phyloP scores from a whole-genome alignment of 768 basidiomycete genomes.

The Leucocoprinus sp. region DNA sequence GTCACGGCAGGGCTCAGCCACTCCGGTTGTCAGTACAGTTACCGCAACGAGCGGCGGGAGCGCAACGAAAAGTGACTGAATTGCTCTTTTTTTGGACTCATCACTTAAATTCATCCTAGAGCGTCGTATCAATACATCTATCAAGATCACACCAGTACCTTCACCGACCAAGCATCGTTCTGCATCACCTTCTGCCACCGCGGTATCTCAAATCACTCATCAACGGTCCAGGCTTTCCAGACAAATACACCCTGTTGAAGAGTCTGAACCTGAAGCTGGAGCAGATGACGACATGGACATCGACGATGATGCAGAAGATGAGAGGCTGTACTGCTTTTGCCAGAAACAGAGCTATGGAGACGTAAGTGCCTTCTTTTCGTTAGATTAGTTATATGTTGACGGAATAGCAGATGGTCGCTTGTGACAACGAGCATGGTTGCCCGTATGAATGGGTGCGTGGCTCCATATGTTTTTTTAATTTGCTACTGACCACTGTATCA shows the following conservation, averaged over 20 bases:
- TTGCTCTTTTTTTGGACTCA: slow-evolving; percentile 10
- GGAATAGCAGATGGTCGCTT: slow-evolving; percentile 53
- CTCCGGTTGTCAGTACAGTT: slow-evolving; percentile 3
- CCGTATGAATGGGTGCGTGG: slow-evolving; percentile 60
- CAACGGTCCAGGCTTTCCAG: slow-evolving; percentile 40
- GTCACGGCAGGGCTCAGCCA: slow-evolving; percentile 12
- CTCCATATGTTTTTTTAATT: not conserved
- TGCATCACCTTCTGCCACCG: slow-evolving; percentile 29
- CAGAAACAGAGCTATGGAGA: slow-evolving; percentile 45
- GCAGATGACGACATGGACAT: slow-evolving; percentile 31
- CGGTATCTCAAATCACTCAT: slow-evolving; percentile 25
- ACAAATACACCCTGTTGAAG: slow-evolving; percentile 31
- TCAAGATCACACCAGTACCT: slow-evolving; percentile 31
- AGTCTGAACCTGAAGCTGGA: slow-evolving; percentile 32
- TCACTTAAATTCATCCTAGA: slow-evolving; percentile 19
- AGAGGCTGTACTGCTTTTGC: slow-evolving; percentile 43
- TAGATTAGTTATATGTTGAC: not conserved
- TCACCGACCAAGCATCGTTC: slow-evolving; percentile 34
- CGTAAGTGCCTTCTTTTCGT: slow-evolving; percentile 20
- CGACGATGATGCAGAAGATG: slow-evolving; percentile 40
- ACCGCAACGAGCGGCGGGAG: slow-evolving; percentile 16
- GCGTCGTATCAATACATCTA: slow-evolving; percentile 33
- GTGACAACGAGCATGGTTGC: slow-evolving; percentile 58
- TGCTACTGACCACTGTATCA: slow-evolving; percentile 15
- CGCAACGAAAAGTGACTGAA: slow-evolving; percentile 36